Evolutionary conservation across 805 yeast species (phyloP).

Genomic region (Yamadazyma phyllophila): DNA sequence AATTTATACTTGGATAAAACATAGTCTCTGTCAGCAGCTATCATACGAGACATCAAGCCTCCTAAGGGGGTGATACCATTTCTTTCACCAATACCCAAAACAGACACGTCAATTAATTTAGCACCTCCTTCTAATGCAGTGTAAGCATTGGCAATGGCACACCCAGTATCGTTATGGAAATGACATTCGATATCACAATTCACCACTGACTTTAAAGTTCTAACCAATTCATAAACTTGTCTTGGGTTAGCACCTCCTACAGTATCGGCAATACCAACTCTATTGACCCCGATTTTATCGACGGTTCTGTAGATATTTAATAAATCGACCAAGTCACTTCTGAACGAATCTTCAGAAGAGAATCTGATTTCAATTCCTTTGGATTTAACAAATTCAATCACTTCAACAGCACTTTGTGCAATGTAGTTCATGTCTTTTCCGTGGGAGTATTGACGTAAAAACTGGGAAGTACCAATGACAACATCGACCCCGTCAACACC

Average conservation of each 20-base stretch:
- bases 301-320: slow-evolving; percentile 59
- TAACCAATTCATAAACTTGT: slow-evolving; percentile 59
- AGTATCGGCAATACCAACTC: slow-evolving; percentile 65
- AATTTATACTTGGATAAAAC: slow-evolving; percentile 57
- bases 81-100: slow-evolving; percentile 62
- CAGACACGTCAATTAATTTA: slow-evolving; percentile 55
- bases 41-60: slow-evolving; percentile 63
- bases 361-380: slow-evolving; percentile 60
- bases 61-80: slow-evolving; percentile 63
- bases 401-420: slow-evolving; percentile 56
- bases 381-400: slow-evolving; percentile 58
- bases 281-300: slow-evolving; percentile 58
- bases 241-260: slow-evolving; percentile 65
- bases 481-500: slow-evolving; percentile 65
- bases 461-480: slow-evolving; percentile 59
- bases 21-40: slow-evolving; percentile 58
- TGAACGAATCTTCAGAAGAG: slow-evolving; percentile 58
- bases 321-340: slow-evolving; percentile 59
- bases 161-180: slow-evolving; percentile 63
- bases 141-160: slow-evolving; percentile 63
- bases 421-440: slow-evolving; percentile 63
- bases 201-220: slow-evolving; percentile 55
- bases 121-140: slow-evolving; percentile 65
- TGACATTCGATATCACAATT: slow-evolving; percentile 60
- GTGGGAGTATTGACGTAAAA: slow-evolving; percentile 54